These are phyloP conservation scores for Lineolata rhizophorae DNA, from an alignment of 495 filamentous ascomycete genomes.

Conservation along the genomic window DNA sequence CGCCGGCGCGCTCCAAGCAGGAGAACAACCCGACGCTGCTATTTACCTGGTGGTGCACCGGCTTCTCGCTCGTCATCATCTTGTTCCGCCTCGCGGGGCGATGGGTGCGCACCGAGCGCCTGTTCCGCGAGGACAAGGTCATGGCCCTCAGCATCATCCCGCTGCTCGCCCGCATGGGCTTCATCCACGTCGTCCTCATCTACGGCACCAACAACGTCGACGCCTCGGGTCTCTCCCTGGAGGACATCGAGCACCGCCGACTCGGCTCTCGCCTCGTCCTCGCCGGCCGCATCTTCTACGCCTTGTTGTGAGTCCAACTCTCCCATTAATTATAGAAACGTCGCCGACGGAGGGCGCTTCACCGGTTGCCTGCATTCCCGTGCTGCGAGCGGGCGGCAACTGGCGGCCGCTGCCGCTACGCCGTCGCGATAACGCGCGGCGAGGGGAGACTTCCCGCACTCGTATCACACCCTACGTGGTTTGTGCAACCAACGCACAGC, in stretches of 20 bases:
- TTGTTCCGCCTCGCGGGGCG: constrained; percentile 53
- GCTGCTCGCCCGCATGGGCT: constrained; percentile 57
- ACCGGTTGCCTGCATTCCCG: no score
- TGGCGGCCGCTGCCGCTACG: no score
- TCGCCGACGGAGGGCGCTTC: no score
- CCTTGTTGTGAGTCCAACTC: constrained; percentile 41
- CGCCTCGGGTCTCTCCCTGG: constrained; percentile 22
- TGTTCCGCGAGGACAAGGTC: constrained; percentile 74
- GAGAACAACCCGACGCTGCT: constrained; percentile 25
- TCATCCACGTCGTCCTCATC: constrained; percentile 64
- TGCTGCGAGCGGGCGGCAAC: no score
- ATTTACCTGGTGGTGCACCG: constrained; percentile 87
- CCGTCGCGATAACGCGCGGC: no score
- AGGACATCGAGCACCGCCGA: constrained; percentile 22
- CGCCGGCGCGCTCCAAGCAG: no score
- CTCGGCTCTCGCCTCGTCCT: constrained; percentile 46
- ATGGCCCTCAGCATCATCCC: constrained; percentile 66
- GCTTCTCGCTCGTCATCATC: constrained; percentile 63
- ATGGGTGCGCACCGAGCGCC: constrained; percentile 54
- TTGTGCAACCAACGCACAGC: no score
- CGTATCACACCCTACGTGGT: no score
- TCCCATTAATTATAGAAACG: no score
- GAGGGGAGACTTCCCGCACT: no score
- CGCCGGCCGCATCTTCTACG: constrained; percentile 41
- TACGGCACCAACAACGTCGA: constrained; percentile 75